A percentile compares a stretch with the other conserved stretches of the same genome.
These are phyloP conservation scores for Malassezia globosa DNA, from an alignment of 1,284 basidiomycete genomes.

Conservation along the genomic window DNA sequence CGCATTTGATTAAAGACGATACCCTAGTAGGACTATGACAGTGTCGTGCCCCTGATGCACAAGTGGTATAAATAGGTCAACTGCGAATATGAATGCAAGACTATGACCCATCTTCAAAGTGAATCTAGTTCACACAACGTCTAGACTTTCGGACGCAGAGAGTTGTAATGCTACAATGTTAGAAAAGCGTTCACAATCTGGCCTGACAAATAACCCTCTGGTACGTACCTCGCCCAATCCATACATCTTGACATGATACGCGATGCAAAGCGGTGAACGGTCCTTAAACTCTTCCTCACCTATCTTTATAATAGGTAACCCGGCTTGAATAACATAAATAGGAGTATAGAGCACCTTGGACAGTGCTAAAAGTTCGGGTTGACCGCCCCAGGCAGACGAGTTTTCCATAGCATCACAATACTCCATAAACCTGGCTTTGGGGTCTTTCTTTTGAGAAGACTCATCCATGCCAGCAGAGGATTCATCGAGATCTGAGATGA, in stretches of 20 bases:
- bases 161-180: constrained; percentile 40
- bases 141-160: constrained; percentile 24
- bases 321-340: constrained; percentile 82
- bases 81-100: no score
- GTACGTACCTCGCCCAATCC: constrained; percentile 35
- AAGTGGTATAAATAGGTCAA: no score
- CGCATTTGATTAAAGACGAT: constrained; percentile 34
- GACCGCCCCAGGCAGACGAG: constrained; percentile 88
- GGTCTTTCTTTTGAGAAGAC: constrained; percentile 51
- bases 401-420: constrained; percentile 72
- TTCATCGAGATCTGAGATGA: constrained; percentile 57
- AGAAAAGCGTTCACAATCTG: no score
- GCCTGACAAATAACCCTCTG: no score
- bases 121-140: no score
- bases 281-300: constrained; percentile 57
- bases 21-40: constrained; percentile 36
- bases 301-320: constrained; percentile 59
- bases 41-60: background rate
- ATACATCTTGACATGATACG: constrained; percentile 42
- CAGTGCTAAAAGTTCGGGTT: constrained; percentile 87
- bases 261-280: constrained; percentile 26
- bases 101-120: no score
- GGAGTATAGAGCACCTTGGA: constrained; percentile 71
- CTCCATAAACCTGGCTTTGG: constrained; percentile 58
- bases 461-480: constrained; percentile 53